phyloP scores from a whole-genome alignment of 179 eudicot species.

The Silene noctiflora region DNA sequence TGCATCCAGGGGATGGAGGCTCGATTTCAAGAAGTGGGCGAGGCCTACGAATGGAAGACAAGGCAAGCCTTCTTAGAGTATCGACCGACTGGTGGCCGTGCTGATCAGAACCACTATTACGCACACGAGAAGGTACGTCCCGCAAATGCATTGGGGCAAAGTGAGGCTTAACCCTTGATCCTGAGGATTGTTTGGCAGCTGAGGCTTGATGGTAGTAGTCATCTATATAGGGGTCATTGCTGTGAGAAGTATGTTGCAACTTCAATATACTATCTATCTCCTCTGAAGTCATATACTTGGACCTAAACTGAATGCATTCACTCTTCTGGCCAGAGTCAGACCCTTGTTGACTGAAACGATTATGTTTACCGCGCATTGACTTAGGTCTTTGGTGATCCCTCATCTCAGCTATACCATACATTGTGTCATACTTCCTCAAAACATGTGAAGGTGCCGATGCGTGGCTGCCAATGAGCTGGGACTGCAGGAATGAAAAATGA shows the following conservation, averaged over 20 bases:
- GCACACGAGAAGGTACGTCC: conserved; percentile 53
- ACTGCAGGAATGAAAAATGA: conserved; percentile 43
- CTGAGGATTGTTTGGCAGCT: conserved; percentile 55
- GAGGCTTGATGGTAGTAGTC: conserved; percentile 81
- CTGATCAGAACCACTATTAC: conserved; percentile 48
- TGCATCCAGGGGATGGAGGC: conserved; percentile 45
- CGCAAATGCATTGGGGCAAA: conserved; percentile 59
- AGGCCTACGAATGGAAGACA: conserved; percentile 71
- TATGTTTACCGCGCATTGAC: conserved; percentile 42
- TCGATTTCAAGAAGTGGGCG: conserved; percentile 66
- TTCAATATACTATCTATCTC: conserved; percentile 68
- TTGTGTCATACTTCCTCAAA: conserved; percentile 43
- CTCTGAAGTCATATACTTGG: conserved; percentile 69
- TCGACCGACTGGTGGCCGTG: conserved; percentile 61
- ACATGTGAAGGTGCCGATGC: conserved; percentile 49
- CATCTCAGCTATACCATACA: conserved; percentile 44
- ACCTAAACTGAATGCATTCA: conserved; percentile 50
- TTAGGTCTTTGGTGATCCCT: conserved; percentile 56
- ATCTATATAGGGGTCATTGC: conserved; percentile 71
- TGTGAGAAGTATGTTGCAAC: conserved; percentile 66
- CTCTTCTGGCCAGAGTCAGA: conserved; percentile 42
- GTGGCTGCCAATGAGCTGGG: conserved; percentile 44
- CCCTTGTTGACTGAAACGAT: conserved; percentile 46
- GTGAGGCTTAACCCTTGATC: conserved; percentile 48
- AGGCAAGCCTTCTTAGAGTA: conserved; percentile 51